Base-by-base conservation (phyloP, 2,329 filamentous ascomycete species). In the Microdochium bolleyi region DNA sequence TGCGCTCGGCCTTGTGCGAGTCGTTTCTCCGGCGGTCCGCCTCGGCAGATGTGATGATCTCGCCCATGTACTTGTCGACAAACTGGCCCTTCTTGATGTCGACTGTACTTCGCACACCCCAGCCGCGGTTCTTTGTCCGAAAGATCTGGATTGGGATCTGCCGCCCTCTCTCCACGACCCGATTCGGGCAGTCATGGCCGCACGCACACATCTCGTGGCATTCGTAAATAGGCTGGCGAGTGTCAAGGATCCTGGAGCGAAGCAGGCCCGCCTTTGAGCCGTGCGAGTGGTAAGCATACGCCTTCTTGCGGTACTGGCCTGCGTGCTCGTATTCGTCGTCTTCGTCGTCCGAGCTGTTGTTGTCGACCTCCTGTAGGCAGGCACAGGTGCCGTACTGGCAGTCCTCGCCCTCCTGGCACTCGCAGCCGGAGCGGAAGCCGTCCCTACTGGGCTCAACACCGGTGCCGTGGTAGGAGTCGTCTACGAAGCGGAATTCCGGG, bases 51-150 rank as follows among this genome's bases (percentile, higher is more conserved):
- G 82, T 84, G 59, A 88, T 83, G 53, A 87, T 73, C 64, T 88
- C 84, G 13, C 89, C 89, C 8, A 91, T 76, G 62, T 94, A 95
- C 8, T 79, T 80, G 63, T 92, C 89, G 41, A 95, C 82, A 60
- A 91, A 94, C 58, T 92, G 87, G 2, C 89, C 89, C 57, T 78
- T 75, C 52, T 79, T 78, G 2, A 95, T 79, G 21, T 82, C 73
- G 2, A 84, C 73, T 3, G 78, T 77, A 55, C 83, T 85, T 8
- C 82, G 77, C 0, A 95, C 79, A 30, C 85, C 89, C 89, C 88
- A 95, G 32, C 89, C 89, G 48, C 88, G 81, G 49, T 84, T 76
- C 2, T 64, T 59, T 0, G 89, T 92, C 52, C 84, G 82, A 67
- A 94, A 94, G 19, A 95, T 88, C 60, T 91, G 82, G 1, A 95